These are phyloP conservation scores for Fraxinus paxiana DNA, from an alignment of 305 asterid genomes.

Conservation along the genomic window DNA sequence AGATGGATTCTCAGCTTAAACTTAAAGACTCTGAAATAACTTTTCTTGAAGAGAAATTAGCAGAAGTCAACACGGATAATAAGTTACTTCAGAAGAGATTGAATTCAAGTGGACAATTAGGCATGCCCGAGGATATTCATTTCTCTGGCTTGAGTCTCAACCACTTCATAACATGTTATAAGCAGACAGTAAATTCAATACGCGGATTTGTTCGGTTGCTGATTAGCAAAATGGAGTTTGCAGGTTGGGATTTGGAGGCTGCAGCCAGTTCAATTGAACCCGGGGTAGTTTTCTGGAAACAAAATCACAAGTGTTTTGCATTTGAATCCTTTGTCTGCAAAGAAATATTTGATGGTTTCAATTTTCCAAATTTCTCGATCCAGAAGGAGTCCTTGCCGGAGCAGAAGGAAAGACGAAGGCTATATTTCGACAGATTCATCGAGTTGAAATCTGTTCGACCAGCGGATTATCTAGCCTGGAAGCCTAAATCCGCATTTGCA, in stretches of 20 bases:
- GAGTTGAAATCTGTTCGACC: slow-evolving; percentile 42
- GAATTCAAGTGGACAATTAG: slow-evolving; percentile 40
- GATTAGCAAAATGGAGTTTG: slow-evolving; percentile 42
- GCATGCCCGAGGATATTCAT: slow-evolving; percentile 24
- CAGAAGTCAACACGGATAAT: slow-evolving; percentile 40
- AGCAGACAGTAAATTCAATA: slow-evolving; percentile 32
- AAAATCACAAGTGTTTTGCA: slow-evolving; percentile 44
- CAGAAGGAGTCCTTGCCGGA: slow-evolving; percentile 16
- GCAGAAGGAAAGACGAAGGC: slow-evolving; percentile 13
- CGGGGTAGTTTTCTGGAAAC: slow-evolving; percentile 35
- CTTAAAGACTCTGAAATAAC: slow-evolving; percentile 51
- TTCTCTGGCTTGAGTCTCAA: slow-evolving; percentile 35
- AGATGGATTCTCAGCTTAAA: slow-evolving; percentile 52
- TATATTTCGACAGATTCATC: slow-evolving; percentile 37
- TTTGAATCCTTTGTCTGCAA: slow-evolving; percentile 53
- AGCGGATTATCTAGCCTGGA: slow-evolving; percentile 52
- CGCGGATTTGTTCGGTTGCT: slow-evolving; percentile 38
- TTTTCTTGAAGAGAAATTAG: slow-evolving; percentile 49
- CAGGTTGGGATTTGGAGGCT: slow-evolving; percentile 44
- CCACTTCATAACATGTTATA: slow-evolving; percentile 38
- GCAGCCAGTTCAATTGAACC: slow-evolving; percentile 50
- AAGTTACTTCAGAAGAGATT: slow-evolving; percentile 47
- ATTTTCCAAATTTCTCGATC: slow-evolving; percentile 27
- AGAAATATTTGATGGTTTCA: slow-evolving; percentile 45
- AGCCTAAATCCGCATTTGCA: slow-evolving; percentile 47